Evolutionary conservation across 805 yeast species (phyloP).

Genomic region (Ogataea philodendri): DNA sequence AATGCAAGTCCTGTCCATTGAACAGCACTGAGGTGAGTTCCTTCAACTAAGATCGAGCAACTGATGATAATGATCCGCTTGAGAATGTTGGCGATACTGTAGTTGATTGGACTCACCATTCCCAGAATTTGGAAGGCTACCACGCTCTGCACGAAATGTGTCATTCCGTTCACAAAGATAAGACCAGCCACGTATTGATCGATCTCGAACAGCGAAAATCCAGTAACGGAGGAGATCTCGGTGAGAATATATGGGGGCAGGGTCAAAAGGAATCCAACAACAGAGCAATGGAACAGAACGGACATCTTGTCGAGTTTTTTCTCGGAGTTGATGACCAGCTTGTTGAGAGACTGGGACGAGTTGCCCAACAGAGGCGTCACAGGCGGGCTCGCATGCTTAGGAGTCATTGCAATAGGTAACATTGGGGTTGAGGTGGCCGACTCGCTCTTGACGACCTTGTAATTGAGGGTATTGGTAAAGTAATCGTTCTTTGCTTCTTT

Average conservation of each 20-base stretch:
- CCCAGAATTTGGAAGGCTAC: conserved; percentile 77
- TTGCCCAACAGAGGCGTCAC: conserved; percentile 27
- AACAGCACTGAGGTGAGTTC: conserved; percentile 36
- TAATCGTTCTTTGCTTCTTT: conserved; percentile 27
- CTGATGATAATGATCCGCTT: conserved; percentile 70
- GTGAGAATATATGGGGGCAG: conserved; percentile 62
- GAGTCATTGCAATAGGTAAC: conserved; percentile 33
- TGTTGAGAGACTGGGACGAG: conserved; percentile 24
- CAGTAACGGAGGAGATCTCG: conserved; percentile 42
- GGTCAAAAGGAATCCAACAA: conserved; percentile 65
- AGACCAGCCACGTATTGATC: conserved; percentile 33
- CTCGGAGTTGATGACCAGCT: conserved; percentile 25
- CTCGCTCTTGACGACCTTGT: conserved; percentile 31
- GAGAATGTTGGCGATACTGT: conserved; percentile 74
- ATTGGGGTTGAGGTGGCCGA: conserved; percentile 36
- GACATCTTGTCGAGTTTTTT: conserved; percentile 66
- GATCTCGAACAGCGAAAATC: conserved; percentile 33
- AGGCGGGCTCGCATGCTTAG: conserved; percentile 27
- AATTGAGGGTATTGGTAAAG: conserved; percentile 29
- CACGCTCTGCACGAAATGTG: conserved; percentile 72
- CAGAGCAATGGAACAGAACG: conserved; percentile 67
- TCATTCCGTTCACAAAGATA: conserved; percentile 58
- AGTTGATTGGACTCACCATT: conserved; percentile 67
- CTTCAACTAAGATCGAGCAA: conserved; percentile 65
- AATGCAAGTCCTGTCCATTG: conserved; percentile 54